Base-by-base conservation (phyloP, 129 eudicot species). In the Sambucus nigra region DNA sequence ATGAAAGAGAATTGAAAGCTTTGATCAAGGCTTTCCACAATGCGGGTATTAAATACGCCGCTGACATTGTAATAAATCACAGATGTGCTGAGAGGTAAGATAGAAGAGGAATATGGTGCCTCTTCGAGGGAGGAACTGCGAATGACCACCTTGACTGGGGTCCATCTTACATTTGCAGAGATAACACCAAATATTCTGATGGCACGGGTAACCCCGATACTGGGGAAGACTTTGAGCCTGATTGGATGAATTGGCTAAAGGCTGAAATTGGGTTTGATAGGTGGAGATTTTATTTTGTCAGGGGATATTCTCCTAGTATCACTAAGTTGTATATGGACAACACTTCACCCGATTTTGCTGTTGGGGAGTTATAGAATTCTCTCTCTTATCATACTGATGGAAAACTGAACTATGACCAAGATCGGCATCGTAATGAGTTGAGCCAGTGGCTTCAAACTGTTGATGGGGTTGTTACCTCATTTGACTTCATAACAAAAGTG, bases 231-330 rank as follows among this genome's bases (percentile, higher is more conserved):
- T 80, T 48, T 53, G 47, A 5, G 22, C 61, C 53, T 0, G 94
- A 82, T 32, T 82, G 96, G 94, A 70, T 82, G 83, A 87, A 87
- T 23, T 87, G 88, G 88, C 80, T 87, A 25, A 87, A 76, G 44
- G 17, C 74, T 7, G 83, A 82, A 4, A 71, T 82, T 8, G 94
- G 96, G 5, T 82, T 82, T 66, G 74, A 62, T 16, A 94, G 96
- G 4, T 87, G 88, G 88, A 53, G 88, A 35, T 74, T 87, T 51
- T 88, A 82, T 65, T 82, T 57, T 22, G 88, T 71, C 20, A 66
- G 33, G 44, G 96, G 94, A 10, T 81, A 82, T 47, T 21, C 96
- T 28, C 72, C 86, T 0, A 66, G 64, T 57, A 69, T 87, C 50
- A 71, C 64, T 22, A 82, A 76, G 50, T 38, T 76, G 19, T 82